Evolutionary conservation across 768 basidiomycete genomes (phyloP), one percentile per base, ranked within the genome.

Genomic region (Boletales sp.): DNA sequence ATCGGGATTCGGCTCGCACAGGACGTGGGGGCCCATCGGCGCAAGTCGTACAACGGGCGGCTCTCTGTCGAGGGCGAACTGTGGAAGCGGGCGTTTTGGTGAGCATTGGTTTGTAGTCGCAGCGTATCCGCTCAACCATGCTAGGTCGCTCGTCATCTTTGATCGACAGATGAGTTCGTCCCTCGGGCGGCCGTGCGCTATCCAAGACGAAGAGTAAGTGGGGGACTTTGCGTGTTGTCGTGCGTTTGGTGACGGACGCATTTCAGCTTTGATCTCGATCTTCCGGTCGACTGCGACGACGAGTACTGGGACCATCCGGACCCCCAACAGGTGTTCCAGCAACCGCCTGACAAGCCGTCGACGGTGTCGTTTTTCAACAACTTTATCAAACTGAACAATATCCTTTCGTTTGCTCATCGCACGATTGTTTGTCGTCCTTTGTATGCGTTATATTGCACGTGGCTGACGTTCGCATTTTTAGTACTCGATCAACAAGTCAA

Each of bases 401-500:
- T 91, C 42, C 71, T 83, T 24, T 81, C 78, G 0, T 83, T 79
- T 55, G 75, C 80, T 1, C 66, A 83, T 43, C 71, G 83, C 42
- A 86, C 86, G 0, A 74, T 91, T 12, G 81, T 81, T 53, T 32
- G 77, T 66, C 21, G 21, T 15, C 31, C 34, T 21, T 38, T 8
- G 2, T 31, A 1, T 38, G 15, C 1, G 6, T 32, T 19, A 3
- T 27, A 38, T 38, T 19, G 32, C 18, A 9, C 19, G 17, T 4
- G 0, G 11, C 36, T 53, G 29, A 52, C 37, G 32, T 5, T 48
- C 11, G 12, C 40, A 12, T 21, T 21, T 21, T 21, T 45, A 87
- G 87, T 92, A 90, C 63, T 78, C 87, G 12, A 82, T 84, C 57
- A 87, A 83, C 61, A 82, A 80, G 57, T 76, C 78, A 2, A 79